phyloP scores from a whole-genome alignment of 768 basidiomycete species.

The Lepiota brunneoincarnata region DNA sequence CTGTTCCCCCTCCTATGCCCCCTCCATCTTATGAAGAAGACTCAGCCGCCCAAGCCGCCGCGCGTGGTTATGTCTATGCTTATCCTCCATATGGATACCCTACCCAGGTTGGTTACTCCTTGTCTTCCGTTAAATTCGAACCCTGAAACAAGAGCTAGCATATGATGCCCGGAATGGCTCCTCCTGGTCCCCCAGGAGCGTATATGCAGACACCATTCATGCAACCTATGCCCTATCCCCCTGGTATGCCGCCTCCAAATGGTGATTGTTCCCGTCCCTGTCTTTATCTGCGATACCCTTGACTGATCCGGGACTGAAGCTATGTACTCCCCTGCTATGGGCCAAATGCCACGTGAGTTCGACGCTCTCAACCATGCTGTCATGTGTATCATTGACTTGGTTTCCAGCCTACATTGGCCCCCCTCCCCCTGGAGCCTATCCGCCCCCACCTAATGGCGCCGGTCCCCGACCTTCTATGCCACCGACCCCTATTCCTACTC shows the following conservation, averaged over 20 bases:
- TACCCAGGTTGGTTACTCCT: slow-evolving; percentile 54
- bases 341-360: slow-evolving; percentile 81
- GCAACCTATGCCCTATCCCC: slow-evolving; percentile 84
- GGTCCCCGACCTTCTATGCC: slow-evolving; percentile 86
- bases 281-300: not conserved
- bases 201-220: slow-evolving; percentile 82
- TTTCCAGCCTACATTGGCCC: slow-evolving; percentile 73
- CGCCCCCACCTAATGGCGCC: slow-evolving; percentile 73
- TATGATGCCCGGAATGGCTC: slow-evolving; percentile 85
- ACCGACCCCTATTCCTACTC: slow-evolving; percentile 85
- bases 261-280: slow-evolving; percentile 40
- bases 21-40: slow-evolving; percentile 84
- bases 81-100: slow-evolving; percentile 79
- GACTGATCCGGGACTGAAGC: slow-evolving; percentile 33
- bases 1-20: slow-evolving; percentile 65
- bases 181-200: slow-evolving; percentile 71
- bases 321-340: slow-evolving; percentile 86
- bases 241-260: slow-evolving; percentile 75
- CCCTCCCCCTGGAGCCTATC: slow-evolving; percentile 74
- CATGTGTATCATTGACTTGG: slow-evolving; percentile 3
- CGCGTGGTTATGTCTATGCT: slow-evolving; percentile 64
- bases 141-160: slow-evolving; percentile 37
- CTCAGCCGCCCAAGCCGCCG: slow-evolving; percentile 52
- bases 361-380: not conserved
- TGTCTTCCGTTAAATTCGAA: not conserved